phyloP scores from a whole-genome alignment of 805 yeast species.

The Tanozyma kutaoensis region DNA sequence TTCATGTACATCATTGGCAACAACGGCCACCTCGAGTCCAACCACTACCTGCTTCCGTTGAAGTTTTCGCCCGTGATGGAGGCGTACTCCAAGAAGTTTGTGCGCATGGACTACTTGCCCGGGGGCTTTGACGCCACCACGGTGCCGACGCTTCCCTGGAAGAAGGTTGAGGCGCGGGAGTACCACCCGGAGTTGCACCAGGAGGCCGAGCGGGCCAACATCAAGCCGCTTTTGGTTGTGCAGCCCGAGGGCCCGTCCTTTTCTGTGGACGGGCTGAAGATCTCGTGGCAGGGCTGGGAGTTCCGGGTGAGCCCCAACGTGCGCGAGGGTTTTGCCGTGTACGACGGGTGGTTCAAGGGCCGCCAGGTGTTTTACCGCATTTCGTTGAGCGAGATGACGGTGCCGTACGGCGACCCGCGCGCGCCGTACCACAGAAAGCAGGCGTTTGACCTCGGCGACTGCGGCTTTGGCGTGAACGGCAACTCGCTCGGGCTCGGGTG shows the following conservation, averaged over 20 bases:
- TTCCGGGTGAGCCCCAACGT: conserved; percentile 56
- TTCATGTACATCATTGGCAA: conserved; percentile 62
- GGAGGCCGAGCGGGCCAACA: conserved; percentile 24
- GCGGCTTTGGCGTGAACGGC: conserved; percentile 68
- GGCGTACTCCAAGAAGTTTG: conserved; percentile 41
- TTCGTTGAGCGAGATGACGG: conserved; percentile 74
- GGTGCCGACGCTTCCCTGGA: conserved; percentile 46
- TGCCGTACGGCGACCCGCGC: conserved; percentile 79
- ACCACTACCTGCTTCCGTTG: conserved; percentile 65
- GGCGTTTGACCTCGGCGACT: conserved; percentile 78
- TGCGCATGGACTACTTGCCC: conserved; percentile 65
- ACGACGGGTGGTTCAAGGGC: conserved; percentile 64
- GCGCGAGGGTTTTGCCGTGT: conserved; percentile 70
- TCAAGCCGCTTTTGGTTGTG: conserved; percentile 53
- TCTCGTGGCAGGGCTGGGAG: conserved; percentile 78
- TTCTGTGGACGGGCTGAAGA: conserved; percentile 41
- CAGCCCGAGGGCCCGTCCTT: conserved; percentile 81
- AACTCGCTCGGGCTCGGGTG: conserved; percentile 62
- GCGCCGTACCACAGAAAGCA: conserved; percentile 77
- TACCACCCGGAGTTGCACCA: conserved; percentile 63
- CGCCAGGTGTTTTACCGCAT: conserved; percentile 64
- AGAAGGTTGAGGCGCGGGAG: conserved; percentile 46
- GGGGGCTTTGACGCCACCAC: conserved; percentile 53
- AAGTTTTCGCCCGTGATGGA: conserved; percentile 66
- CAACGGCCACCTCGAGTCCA: conserved; percentile 52